phyloP scores from a whole-genome alignment of 2,329 filamentous ascomycete genomes.

The Aspergillus ochraceus region DNA sequence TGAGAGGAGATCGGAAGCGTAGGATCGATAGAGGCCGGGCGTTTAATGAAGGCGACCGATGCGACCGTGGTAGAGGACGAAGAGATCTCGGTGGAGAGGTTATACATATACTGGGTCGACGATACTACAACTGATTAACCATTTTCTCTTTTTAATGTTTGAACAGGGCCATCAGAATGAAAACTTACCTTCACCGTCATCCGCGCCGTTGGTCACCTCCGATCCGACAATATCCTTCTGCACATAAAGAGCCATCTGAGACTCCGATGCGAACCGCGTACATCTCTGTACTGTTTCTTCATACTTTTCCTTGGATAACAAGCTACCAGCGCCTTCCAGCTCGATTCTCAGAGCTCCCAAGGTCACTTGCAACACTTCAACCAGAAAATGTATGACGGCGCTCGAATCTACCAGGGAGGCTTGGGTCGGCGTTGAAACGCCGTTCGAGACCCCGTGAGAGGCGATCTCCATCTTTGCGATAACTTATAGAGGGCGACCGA shows the following conservation, averaged over 20 bases:
- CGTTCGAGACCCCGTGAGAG: constrained; percentile 37
- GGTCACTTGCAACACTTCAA: constrained; percentile 68
- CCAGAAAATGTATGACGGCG: constrained; percentile 70
- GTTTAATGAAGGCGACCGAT: constrained; percentile 87
- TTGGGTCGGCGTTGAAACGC: constrained; percentile 31
- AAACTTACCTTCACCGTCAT: constrained; percentile 43
- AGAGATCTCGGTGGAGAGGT: constrained; percentile 77
- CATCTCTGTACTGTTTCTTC: constrained; percentile 84
- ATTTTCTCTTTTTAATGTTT: background rate
- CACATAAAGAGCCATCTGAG: constrained; percentile 85
- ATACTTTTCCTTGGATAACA: constrained; percentile 72
- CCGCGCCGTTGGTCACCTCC: constrained; percentile 46
- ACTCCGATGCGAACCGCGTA: constrained; percentile 83
- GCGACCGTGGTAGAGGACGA: constrained; percentile 73
- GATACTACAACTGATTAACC: constrained; percentile 21
- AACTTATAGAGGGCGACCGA: constrained; percentile 24
- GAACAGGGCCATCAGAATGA: background rate
- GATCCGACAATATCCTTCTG: constrained; percentile 70
- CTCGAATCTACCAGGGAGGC: constrained; percentile 60
- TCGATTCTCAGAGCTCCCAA: constrained; percentile 75
- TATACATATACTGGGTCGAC: constrained; percentile 65
- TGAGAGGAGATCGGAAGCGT: constrained; percentile 79
- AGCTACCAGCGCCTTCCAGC: constrained; percentile 75
- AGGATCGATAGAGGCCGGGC: constrained; percentile 82
- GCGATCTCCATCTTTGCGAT: constrained; percentile 39